Conservation (phyloP, 2,329 filamentous ascomycete genomes). For the Fusarium sp. region DNA sequence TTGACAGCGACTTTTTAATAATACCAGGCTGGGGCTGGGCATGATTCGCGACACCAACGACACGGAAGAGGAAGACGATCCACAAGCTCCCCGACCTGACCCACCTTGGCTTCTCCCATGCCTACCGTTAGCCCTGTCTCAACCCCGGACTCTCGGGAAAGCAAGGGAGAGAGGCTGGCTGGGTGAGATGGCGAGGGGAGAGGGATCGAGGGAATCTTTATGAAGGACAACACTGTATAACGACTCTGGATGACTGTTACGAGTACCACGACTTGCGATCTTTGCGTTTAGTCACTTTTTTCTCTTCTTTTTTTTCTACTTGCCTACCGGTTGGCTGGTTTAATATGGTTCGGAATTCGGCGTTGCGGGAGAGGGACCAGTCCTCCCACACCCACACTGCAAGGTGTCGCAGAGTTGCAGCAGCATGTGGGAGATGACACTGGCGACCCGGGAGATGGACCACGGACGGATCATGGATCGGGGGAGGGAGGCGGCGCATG, state of each 20-base stretch:
- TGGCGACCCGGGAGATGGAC: slow-evolving; percentile 34
- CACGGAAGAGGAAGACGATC: slow-evolving; percentile 17
- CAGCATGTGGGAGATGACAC: slow-evolving; percentile 25
- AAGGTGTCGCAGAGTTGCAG: slow-evolving; percentile 14
- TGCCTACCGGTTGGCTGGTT: slow-evolving; percentile 36
- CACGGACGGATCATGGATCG: slow-evolving; percentile 22
- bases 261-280: slow-evolving; percentile 40
- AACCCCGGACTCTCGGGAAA: slow-evolving; percentile 9
- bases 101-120: slow-evolving; percentile 4
- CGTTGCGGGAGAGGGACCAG: slow-evolving; percentile 32
- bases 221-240: slow-evolving; percentile 37
- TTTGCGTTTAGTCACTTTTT: slow-evolving; percentile 34
- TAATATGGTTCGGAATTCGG: slow-evolving; percentile 43
- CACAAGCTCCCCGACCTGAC: slow-evolving; percentile 9
- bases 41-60: slow-evolving; percentile 20
- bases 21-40: slow-evolving; percentile 28
- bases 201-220: not conserved
- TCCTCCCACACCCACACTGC: slow-evolving; percentile 11
- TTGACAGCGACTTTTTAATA: slow-evolving; percentile 35
- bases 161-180: not conserved
- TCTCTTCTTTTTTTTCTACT: slow-evolving; percentile 4
- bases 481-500: slow-evolving; percentile 28
- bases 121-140: not conserved
- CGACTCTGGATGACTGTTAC: slow-evolving; percentile 45
- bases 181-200: slow-evolving; percentile 5